Evolutionary conservation across 495 filamentous ascomycete species (phyloP).

Genomic region (Talaromyces nanjingensis): DNA sequence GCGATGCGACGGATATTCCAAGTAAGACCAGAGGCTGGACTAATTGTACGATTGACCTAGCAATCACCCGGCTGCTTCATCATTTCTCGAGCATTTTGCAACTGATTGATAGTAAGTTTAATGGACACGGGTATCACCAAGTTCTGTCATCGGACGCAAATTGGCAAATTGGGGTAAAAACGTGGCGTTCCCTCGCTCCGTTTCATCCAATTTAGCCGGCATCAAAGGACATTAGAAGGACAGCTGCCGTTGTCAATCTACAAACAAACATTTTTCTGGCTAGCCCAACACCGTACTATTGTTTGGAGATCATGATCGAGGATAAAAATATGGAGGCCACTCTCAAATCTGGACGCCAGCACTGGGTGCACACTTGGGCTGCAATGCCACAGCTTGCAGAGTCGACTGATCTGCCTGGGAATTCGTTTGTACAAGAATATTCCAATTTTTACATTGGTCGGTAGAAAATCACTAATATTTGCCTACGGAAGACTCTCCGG

Average conservation of each 20-base stretch:
- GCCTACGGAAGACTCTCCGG: slow-evolving; percentile 43
- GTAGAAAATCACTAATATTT: background rate
- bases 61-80: no score
- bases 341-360: slow-evolving; percentile 11
- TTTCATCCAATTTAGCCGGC: background rate
- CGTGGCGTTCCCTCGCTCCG: no score
- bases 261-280: background rate
- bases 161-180: no score
- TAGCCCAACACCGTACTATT: background rate
- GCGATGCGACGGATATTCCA: no score
- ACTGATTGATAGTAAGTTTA: no score
- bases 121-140: no score
- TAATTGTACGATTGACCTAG: no score
- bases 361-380: slow-evolving; percentile 63
- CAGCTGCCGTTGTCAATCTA: background rate
- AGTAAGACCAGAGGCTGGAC: no score
- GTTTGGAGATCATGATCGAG: background rate
- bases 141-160: no score
- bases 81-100: no score
- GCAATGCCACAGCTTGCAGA: slow-evolving; percentile 63
- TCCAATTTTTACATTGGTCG: background rate
- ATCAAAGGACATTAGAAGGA: background rate
- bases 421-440: slow-evolving; percentile 46
- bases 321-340: background rate
- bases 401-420: slow-evolving; percentile 51